Percentiles rank a stretch among this genome's conserved stretches.
These are phyloP conservation scores for Ramaria sp. DNA, from an alignment of 768 basidiomycete species.

Conservation along the genomic window DNA sequence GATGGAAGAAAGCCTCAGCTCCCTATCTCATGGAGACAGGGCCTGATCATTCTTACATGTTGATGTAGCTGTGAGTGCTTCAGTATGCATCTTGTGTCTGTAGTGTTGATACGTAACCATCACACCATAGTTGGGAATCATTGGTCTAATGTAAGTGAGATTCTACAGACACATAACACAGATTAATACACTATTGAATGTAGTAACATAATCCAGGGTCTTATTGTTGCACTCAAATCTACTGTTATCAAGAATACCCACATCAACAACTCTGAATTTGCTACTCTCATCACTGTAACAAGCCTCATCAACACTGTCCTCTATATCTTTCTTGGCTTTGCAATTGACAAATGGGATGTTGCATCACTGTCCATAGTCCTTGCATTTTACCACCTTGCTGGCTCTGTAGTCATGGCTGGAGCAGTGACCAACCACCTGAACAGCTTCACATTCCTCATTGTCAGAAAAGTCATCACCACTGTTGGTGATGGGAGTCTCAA, in stretches of 20 bases:
- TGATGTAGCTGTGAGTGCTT: no score
- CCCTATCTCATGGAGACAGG: no score
- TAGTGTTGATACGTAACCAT: no score
- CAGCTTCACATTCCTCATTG: conserved; percentile 28
- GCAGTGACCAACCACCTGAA: conserved; percentile 28
- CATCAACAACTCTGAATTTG: conserved; percentile 35
- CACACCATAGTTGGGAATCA: no score
- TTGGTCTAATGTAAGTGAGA: no score
- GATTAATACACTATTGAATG: no score
- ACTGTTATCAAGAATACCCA: conserved; percentile 31
- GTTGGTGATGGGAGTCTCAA: conserved; percentile 31
- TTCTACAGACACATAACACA: no score
- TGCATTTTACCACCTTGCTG: conserved; percentile 26
- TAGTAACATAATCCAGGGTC: conserved; percentile 19
- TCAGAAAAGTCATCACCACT: conserved; percentile 30
- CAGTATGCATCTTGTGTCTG: no score
- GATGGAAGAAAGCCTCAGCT: no score
- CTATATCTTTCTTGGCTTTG: conserved; percentile 29
- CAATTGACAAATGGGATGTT: conserved; percentile 32
- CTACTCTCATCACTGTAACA: conserved; percentile 28
- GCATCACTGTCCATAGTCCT: conserved; percentile 27
- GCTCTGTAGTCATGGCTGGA: conserved; percentile 28
- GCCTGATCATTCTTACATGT: no score
- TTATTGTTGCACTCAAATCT: conserved; percentile 31
- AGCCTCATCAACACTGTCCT: conserved; percentile 34